phyloP scores from a whole-genome alignment of 208 protist species.

The Giardia muris region DNA sequence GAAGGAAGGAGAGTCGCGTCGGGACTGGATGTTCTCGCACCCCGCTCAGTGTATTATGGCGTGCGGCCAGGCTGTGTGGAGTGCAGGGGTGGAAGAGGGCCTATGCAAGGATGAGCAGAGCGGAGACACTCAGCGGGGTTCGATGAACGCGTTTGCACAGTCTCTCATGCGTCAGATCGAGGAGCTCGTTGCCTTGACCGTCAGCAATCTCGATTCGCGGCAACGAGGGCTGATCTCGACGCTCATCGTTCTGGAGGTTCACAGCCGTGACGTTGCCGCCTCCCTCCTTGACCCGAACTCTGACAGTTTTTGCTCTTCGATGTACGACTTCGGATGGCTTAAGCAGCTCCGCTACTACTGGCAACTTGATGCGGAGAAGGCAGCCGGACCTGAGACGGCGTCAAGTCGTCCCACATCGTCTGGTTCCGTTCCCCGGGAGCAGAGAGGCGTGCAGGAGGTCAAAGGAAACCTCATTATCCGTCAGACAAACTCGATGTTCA shows the following conservation, averaged over 20 bases:
- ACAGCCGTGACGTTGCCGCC: constrained; percentile 76
- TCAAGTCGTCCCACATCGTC: background rate
- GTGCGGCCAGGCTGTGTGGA: constrained; percentile 74
- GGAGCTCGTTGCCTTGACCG: constrained; percentile 65
- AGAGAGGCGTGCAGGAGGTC: background rate
- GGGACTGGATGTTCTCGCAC: constrained; percentile 68
- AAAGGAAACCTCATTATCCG: constrained; percentile 30
- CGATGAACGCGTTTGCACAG: constrained; percentile 34
- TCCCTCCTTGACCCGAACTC: constrained; percentile 51
- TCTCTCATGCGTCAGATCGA: constrained; percentile 51
- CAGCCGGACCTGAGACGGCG: background rate
- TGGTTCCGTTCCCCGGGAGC: constrained; percentile 36
- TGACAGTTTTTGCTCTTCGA: background rate
- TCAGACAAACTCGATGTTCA: constrained; percentile 59
- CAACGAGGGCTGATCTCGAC: constrained; percentile 72
- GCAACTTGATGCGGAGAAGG: background rate
- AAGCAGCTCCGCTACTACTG: constrained; percentile 76
- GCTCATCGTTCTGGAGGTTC: constrained; percentile 86
- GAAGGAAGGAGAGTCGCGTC: constrained; percentile 39
- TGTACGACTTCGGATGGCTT: constrained; percentile 69
- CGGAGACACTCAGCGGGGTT: background rate
- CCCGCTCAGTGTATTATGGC: constrained; percentile 73
- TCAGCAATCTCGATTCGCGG: constrained; percentile 61
- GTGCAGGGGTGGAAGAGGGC: constrained; percentile 64
- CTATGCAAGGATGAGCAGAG: constrained; percentile 43